phyloP scores from a whole-genome alignment of 305 asterid species.

The Fraxinus ornus region DNA sequence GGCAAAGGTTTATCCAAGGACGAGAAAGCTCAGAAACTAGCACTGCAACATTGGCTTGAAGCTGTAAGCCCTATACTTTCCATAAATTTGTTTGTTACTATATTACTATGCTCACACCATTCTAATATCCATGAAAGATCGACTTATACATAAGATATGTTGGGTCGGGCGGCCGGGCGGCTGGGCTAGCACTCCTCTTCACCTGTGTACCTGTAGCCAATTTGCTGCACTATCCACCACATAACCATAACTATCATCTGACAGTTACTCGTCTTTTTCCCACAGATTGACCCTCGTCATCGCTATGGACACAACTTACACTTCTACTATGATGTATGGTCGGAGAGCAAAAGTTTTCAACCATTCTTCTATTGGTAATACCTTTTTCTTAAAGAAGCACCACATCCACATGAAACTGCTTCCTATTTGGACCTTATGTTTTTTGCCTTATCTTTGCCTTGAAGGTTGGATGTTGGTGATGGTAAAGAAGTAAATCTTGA shows the following conservation, averaged over 20 bases:
- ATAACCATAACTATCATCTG: background rate
- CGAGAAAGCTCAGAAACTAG: slow-evolving; percentile 59
- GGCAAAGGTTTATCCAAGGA: slow-evolving; percentile 55
- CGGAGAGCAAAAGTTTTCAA: slow-evolving; percentile 39
- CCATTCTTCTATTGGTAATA: slow-evolving; percentile 62
- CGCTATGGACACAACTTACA: slow-evolving; percentile 58
- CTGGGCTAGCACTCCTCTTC: background rate
- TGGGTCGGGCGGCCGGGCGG: background rate
- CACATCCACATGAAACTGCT: background rate
- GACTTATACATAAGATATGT: background rate
- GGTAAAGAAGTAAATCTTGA: slow-evolving; percentile 67
- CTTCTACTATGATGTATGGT: slow-evolving; percentile 51
- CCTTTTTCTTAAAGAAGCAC: background rate
- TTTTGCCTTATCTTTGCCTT: background rate
- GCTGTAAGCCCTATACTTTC: slow-evolving; percentile 37
- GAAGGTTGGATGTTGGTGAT: slow-evolving; percentile 69
- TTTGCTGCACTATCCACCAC: background rate
- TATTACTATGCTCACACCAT: background rate
- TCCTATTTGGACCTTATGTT: background rate
- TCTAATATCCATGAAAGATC: background rate
- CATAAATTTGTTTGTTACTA: background rate
- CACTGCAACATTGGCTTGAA: slow-evolving; percentile 68
- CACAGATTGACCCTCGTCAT: slow-evolving; percentile 58
- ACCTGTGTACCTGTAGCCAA: background rate
- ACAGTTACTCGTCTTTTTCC: background rate